These are phyloP conservation scores for Coccomyxa sp. DNA, from an alignment of 139 green algal genomes.

Conservation along the genomic window DNA sequence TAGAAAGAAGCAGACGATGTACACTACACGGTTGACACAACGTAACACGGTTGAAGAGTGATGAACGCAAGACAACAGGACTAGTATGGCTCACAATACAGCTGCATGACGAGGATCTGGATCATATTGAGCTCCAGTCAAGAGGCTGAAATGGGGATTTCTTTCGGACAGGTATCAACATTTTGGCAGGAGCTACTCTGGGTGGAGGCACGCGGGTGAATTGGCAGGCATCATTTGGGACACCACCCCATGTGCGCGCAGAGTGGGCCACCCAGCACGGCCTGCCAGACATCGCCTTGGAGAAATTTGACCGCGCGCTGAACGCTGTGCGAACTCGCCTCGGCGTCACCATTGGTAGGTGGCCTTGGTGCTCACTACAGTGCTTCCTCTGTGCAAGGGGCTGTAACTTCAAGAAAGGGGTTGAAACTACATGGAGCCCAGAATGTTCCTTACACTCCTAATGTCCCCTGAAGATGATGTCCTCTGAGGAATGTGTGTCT, in stretches of 20 bases:
- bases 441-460: too few relatives aligned
- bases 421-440: not conserved
- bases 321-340: slow-evolving; percentile 32
- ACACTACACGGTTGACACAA: too few relatives aligned
- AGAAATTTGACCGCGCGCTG: slow-evolving; percentile 24
- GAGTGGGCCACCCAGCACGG: slow-evolving; percentile 35
- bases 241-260: slow-evolving; percentile 34
- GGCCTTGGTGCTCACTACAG: not conserved
- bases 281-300: slow-evolving; percentile 21
- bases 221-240: slow-evolving; percentile 49
- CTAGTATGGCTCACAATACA: not conserved
- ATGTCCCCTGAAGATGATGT: too few relatives aligned
- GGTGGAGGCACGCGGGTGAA: slow-evolving; percentile 71
- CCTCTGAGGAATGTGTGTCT: too few relatives aligned
- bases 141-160: not conserved
- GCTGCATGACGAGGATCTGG: not conserved
- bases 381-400: not conserved
- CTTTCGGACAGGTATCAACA: slow-evolving; percentile 9
- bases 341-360: slow-evolving; percentile 25
- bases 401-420: not conserved
- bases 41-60: too few relatives aligned
- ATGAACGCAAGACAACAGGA: too few relatives aligned
- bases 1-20: too few relatives aligned
- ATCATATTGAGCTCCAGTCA: not conserved
- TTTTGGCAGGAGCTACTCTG: slow-evolving; percentile 62